Conservation (phyloP, 805 yeast genomes). For the Clavispora phyllophila region DNA sequence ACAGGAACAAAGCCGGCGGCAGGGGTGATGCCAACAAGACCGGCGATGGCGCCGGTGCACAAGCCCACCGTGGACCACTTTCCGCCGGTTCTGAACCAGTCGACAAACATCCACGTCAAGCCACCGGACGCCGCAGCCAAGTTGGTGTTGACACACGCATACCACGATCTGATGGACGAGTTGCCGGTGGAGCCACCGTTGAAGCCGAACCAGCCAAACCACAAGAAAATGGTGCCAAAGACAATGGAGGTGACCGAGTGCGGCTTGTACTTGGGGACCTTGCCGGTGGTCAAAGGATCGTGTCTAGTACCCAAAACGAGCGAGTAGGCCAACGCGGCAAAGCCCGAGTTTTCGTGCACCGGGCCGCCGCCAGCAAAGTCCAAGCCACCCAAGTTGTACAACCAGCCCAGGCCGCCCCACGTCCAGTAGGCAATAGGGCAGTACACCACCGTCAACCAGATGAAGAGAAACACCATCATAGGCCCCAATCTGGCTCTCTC, state of each 20-base stretch:
- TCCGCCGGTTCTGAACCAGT: constrained; percentile 77
- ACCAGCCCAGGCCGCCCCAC: constrained; percentile 95
- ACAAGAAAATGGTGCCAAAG: constrained; percentile 86
- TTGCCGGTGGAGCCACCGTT: constrained; percentile 98
- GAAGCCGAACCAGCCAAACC: constrained; percentile 99
- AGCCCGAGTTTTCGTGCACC: constrained; percentile 92
- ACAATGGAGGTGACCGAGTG: constrained; percentile 89
- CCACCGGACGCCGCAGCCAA: constrained; percentile 93
- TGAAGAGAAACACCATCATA: constrained; percentile 88
- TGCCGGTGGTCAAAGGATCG: constrained; percentile 64
- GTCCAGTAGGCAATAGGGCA: constrained; percentile 97
- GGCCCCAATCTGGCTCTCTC: constrained; percentile 96
- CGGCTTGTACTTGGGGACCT: constrained; percentile 86
- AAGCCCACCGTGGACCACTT: constrained; percentile 93
- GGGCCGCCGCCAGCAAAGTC: constrained; percentile 99
- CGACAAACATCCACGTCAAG: constrained; percentile 89
- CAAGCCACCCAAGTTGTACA: constrained; percentile 71
- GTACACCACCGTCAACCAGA: constrained; percentile 94
- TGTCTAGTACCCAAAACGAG: constrained; percentile 87
- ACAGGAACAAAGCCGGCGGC: constrained; percentile 96
- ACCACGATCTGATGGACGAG: constrained; percentile 88
- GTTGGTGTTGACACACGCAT: constrained; percentile 90
- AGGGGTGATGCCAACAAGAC: constrained; percentile 93
- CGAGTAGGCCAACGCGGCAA: constrained; percentile 92
- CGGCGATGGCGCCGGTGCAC: constrained; percentile 91